A percentile compares a stretch with the other conserved stretches of the same genome.
phyloP scores from a whole-genome alignment of 2,329 filamentous ascomycete genomes.

The Dryadomyces sulphureus region DNA sequence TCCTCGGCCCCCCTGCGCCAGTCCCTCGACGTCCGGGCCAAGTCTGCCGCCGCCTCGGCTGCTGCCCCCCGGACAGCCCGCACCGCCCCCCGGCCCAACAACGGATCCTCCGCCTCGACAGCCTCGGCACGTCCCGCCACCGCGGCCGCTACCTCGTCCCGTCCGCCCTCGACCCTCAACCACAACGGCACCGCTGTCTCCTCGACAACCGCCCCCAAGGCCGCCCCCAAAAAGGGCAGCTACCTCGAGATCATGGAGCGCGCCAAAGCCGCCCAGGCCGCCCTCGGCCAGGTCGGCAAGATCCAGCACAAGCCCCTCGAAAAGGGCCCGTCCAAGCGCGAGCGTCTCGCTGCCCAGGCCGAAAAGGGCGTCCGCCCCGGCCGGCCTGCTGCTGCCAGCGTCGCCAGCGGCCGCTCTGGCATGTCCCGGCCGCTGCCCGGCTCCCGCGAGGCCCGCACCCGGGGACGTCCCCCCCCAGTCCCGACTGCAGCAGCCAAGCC shows the following conservation, averaged over 20 bases:
- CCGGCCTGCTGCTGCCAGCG: neutral
- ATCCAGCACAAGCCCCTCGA: slow-evolving; percentile 64
- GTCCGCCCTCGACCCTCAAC: neutral
- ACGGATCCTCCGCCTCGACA: no score
- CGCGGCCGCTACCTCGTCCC: neutral
- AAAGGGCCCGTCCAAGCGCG: slow-evolving; percentile 41
- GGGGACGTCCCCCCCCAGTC: no score
- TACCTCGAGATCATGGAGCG: slow-evolving; percentile 62
- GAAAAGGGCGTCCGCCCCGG: slow-evolving; percentile 15
- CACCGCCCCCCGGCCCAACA: neutral
- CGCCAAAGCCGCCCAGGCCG: slow-evolving; percentile 49
- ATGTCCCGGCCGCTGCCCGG: neutral
- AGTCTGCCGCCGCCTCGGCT: neutral
- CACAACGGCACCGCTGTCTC: slow-evolving; percentile 9
- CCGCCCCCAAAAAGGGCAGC: slow-evolving; percentile 54
- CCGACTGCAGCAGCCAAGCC: neutral
- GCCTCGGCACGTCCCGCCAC: neutral
- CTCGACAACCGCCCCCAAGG: slow-evolving; percentile 28
- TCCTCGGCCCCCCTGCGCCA: neutral
- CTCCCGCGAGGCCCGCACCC: neutral
- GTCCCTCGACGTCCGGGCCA: neutral
- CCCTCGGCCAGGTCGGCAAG: slow-evolving; percentile 47
- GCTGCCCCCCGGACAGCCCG: neutral
- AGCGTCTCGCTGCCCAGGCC: slow-evolving; percentile 30
- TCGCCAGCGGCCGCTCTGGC: neutral